Conservation (phyloP, 768 basidiomycete species). For the Russula emetica region DNA sequence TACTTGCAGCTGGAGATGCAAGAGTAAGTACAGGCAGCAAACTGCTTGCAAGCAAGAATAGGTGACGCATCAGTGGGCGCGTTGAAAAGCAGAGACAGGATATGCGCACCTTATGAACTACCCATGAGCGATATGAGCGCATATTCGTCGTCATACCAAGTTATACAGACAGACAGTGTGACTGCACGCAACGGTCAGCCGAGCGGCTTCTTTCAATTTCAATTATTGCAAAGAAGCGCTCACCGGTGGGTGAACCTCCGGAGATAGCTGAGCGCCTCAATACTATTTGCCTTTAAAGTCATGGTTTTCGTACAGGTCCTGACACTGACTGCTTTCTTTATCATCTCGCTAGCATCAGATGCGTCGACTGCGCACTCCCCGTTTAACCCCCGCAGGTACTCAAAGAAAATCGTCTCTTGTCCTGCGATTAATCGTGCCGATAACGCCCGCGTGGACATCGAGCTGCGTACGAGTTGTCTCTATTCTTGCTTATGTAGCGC, state of each 20-base stretch:
- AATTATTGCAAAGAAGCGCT: background rate
- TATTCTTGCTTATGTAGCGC: background rate
- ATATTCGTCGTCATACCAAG: too few relatives aligned
- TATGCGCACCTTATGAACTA: background rate
- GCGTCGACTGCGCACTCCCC: background rate
- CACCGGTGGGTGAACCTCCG: background rate
- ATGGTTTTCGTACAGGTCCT: background rate
- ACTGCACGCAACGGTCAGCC: too few relatives aligned
- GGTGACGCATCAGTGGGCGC: background rate
- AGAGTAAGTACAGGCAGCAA: slow-evolving; percentile 3
- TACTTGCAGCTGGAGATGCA: background rate
- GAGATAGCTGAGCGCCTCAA: background rate
- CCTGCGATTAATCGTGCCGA: slow-evolving; percentile 23
- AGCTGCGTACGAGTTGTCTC: slow-evolving; percentile 15
- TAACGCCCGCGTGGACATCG: slow-evolving; percentile 12
- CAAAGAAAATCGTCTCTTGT: slow-evolving; percentile 23
- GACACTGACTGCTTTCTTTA: background rate
- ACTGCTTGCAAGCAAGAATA: background rate
- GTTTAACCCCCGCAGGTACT: slow-evolving; percentile 22
- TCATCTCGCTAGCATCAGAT: background rate
- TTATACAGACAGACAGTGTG: too few relatives aligned
- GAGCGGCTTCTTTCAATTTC: too few relatives aligned
- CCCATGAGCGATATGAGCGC: too few relatives aligned
- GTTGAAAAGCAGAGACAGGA: background rate
- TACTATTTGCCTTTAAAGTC: background rate